A percentile compares a stretch with the other conserved stretches of the same genome.
Conservation (phyloP, 345 rosid species). For the Raphanus sativus region DNA sequence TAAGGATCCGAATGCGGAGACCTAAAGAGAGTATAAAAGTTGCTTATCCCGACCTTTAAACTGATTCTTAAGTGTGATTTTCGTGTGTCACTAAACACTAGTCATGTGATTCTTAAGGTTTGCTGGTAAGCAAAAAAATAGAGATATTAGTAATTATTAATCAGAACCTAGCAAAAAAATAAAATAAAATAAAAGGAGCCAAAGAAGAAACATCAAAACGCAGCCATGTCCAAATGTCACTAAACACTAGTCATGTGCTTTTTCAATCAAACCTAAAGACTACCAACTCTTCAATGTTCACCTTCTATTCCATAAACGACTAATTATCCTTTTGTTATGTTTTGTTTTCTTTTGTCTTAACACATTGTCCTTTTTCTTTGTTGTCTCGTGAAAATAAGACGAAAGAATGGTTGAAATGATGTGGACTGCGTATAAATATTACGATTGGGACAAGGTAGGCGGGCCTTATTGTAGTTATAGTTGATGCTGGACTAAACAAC, state of each 20-base stretch:
- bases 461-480: neutral
- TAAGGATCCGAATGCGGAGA: too few species aligned
- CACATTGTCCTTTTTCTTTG: neutral
- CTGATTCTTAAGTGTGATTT: too few species aligned
- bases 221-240: neutral
- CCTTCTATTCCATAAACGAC: neutral
- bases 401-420: neutral
- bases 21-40: too few species aligned
- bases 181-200: constrained; percentile 5
- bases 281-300: constrained; percentile 17
- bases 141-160: too few species aligned
- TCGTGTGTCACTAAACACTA: too few species aligned
- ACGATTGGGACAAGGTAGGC: neutral
- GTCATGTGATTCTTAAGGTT: too few species aligned
- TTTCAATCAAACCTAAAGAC: constrained; percentile 24
- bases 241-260: constrained; percentile 11
- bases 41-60: too few species aligned
- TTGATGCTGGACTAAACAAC: neutral
- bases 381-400: neutral
- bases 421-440: neutral
- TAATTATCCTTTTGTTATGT: neutral
- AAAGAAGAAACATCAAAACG: neutral
- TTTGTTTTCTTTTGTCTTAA: neutral
- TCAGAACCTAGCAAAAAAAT: neutral
- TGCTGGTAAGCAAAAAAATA: neutral